Percentiles rank a stretch among this genome's conserved stretches.
phyloP scores from a whole-genome alignment of 441 rosid genomes.

The Gossypium davidsonii region DNA sequence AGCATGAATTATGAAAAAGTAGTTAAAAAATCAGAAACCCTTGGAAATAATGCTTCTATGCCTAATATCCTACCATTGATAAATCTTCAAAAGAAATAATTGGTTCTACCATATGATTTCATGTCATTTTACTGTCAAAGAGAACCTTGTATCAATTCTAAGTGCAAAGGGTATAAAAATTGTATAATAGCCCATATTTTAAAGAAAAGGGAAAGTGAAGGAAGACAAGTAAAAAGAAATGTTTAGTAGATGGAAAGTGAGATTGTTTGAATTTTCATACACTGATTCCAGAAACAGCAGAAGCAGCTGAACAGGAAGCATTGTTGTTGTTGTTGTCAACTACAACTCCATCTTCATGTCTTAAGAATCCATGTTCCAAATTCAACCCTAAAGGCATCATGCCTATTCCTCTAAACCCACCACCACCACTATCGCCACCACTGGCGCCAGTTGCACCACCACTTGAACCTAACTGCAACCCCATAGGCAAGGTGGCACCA shows the following conservation, averaged over 20 bases:
- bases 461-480: constrained; percentile 44
- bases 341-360: constrained; percentile 34
- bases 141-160: too few relatives aligned
- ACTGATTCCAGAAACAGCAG: constrained; percentile 42
- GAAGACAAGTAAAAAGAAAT: background rate
- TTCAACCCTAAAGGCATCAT: constrained; percentile 63
- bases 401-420: constrained; percentile 23
- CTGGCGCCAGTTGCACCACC: constrained; percentile 11
- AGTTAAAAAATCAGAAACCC: background rate
- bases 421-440: constrained; percentile 7
- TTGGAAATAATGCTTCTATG: background rate
- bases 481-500: constrained; percentile 40
- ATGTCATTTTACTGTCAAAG: background rate
- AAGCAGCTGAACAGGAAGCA: constrained; percentile 30
- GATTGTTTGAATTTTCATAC: constrained; percentile 23
- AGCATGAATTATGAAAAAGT: background rate
- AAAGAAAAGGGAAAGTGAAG: background rate
- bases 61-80: background rate
- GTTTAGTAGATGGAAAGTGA: background rate
- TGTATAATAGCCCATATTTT: too few relatives aligned
- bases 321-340: constrained; percentile 18
- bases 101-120: background rate
- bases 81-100: background rate
- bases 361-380: constrained; percentile 49
- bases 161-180: background rate